A percentile compares a stretch with the other conserved stretches of the same genome.
Evolutionary conservation across 176 grass and related monocot species (phyloP).

Genomic region (Puccinellia tenuiflora): DNA sequence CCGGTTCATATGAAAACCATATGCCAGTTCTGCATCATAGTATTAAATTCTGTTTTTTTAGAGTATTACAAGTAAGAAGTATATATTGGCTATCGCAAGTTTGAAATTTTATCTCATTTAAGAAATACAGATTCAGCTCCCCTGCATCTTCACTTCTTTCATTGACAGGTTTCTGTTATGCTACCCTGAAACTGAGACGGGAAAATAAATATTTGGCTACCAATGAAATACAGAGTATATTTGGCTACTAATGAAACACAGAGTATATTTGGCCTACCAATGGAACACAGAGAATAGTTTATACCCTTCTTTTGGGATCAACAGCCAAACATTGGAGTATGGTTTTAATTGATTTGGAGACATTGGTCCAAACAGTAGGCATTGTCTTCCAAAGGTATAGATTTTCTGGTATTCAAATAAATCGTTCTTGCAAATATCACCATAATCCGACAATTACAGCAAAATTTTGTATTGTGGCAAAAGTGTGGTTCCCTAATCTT

Average conservation of each 20-base stretch:
- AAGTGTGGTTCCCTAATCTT: too few relatives aligned
- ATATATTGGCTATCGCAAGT: background rate
- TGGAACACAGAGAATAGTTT: background rate
- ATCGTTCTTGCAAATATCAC: too few relatives aligned
- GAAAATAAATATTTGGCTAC: background rate
- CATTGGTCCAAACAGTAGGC: too few relatives aligned
- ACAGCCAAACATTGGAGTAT: too few relatives aligned
- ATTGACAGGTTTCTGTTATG: background rate
- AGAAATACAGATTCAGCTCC: background rate
- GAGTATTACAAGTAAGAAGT: too few relatives aligned
- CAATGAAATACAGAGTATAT: background rate
- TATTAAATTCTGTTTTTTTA: background rate
- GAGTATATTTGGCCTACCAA: background rate
- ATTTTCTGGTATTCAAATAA: too few relatives aligned
- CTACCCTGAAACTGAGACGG: too few relatives aligned
- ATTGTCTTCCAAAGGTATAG: too few relatives aligned
- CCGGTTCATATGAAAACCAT: background rate
- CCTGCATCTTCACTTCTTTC: background rate
- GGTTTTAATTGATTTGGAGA: too few relatives aligned
- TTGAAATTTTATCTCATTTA: background rate
- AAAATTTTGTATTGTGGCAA: too few relatives aligned
- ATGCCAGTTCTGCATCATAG: background rate
- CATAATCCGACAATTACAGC: too few relatives aligned
- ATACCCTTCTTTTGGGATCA: background rate
- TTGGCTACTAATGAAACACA: background rate